Conservation (phyloP, 148 eudicot genomes). For the Dysphania ambrosioides region DNA sequence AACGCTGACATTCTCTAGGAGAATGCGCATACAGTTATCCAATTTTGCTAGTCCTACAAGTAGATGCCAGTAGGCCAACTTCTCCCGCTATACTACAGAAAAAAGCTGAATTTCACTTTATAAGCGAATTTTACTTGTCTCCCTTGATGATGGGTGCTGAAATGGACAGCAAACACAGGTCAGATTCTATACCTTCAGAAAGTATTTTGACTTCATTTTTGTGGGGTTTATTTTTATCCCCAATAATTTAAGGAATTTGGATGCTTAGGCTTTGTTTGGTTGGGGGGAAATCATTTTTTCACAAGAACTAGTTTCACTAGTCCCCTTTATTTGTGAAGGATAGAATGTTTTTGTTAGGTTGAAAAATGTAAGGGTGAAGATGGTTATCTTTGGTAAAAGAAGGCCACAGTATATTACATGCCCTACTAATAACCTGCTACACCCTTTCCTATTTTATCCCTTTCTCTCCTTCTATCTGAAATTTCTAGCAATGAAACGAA, state of each 20-base stretch:
- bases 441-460: too few relatives aligned
- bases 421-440: too few relatives aligned
- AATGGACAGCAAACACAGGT: neutral
- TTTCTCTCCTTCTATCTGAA: too few relatives aligned
- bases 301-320: too few relatives aligned
- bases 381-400: too few relatives aligned
- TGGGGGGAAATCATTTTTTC: too few relatives aligned
- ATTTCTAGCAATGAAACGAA: too few relatives aligned
- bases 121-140: slow-evolving; percentile 16
- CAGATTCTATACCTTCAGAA: neutral
- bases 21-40: neutral
- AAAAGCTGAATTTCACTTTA: slow-evolving; percentile 13
- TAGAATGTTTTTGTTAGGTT: too few relatives aligned
- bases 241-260: neutral
- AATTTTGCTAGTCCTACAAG: neutral
- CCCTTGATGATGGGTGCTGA: slow-evolving; percentile 20
- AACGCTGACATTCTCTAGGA: neutral
- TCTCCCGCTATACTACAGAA: neutral
- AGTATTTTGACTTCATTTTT: slow-evolving; percentile 2
- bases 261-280: too few relatives aligned
- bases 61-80: slow-evolving; percentile 13
- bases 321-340: too few relatives aligned
- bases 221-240: neutral
- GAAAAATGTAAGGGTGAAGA: too few relatives aligned
- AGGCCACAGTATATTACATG: too few relatives aligned